A percentile compares a stretch with the other conserved stretches of the same genome.
Evolutionary conservation across 176 grass and related monocot genomes (phyloP).

Genomic region (Ananas comosus): DNA sequence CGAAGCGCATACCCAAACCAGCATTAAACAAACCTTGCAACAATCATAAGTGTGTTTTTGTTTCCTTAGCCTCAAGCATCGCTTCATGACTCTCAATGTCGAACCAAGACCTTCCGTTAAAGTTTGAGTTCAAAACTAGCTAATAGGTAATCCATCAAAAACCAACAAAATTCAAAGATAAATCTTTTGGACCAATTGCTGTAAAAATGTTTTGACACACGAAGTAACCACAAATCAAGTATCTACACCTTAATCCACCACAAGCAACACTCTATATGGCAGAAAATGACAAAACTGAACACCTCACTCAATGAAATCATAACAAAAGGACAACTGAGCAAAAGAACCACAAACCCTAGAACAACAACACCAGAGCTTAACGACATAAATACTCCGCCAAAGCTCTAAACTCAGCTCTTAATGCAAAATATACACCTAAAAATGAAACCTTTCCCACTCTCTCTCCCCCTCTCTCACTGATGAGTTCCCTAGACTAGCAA

Average conservation of each 20-base stretch:
- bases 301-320: background rate
- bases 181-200: background rate
- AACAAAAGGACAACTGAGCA: background rate
- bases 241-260: background rate
- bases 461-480: no score
- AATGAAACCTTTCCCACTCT: background rate
- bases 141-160: no score
- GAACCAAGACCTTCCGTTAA: no score
- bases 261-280: background rate
- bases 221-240: background rate
- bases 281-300: background rate
- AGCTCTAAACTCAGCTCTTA: background rate
- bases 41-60: no score
- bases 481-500: background rate
- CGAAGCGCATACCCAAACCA: no score
- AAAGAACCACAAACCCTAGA: constrained; percentile 2
- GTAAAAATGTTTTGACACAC: background rate
- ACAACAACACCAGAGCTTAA: background rate
- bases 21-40: no score
- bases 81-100: no score
- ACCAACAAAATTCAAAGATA: background rate
- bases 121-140: no score
- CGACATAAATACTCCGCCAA: background rate
- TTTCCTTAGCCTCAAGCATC: no score
- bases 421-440: background rate